A percentile compares a stretch with the other conserved stretches of the same genome.
These are phyloP conservation scores for Talaromyces islandicus DNA, from an alignment of 2,329 filamentous ascomycete genomes.

Conservation along the genomic window DNA sequence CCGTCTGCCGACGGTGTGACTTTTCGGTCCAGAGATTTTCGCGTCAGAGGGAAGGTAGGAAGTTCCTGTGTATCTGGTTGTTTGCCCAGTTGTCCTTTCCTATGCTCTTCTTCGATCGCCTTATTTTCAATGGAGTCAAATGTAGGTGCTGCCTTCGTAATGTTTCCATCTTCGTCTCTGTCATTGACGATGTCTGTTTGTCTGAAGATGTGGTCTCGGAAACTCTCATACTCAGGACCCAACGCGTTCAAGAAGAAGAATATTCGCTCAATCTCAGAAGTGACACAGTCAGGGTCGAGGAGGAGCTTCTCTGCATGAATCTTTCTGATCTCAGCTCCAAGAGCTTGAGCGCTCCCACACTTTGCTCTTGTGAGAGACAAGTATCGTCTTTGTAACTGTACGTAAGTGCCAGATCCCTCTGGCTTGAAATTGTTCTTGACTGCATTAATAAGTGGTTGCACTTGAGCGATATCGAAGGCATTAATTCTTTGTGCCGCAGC, in stretches of 20 bases:
- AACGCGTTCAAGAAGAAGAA: slow-evolving; percentile 6
- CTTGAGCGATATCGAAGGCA: slow-evolving; percentile 2
- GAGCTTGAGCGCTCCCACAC: slow-evolving; percentile 6
- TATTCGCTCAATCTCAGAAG: slow-evolving; percentile 4
- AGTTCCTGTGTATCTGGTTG: too few relatives aligned
- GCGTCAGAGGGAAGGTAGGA: too few relatives aligned
- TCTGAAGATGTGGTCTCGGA: slow-evolving; percentile 3
- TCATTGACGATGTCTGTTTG: background rate
- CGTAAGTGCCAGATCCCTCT: slow-evolving; percentile 7
- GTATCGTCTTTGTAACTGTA: slow-evolving; percentile 2
- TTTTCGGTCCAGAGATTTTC: too few relatives aligned
- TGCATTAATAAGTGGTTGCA: slow-evolving; percentile 4
- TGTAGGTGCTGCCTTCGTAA: slow-evolving; percentile 9
- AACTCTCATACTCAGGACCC: slow-evolving; percentile 4
- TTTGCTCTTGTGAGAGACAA: slow-evolving; percentile 6
- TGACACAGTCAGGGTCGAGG: background rate
- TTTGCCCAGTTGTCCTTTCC: too few relatives aligned
- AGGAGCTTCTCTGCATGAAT: slow-evolving; percentile 7
- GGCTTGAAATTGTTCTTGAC: slow-evolving; percentile 6
- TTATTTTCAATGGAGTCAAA: background rate
- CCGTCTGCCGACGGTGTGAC: too few relatives aligned
- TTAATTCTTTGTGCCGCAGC: slow-evolving; percentile 4
- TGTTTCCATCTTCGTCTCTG: background rate
- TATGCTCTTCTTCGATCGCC: background rate
- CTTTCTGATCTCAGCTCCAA: slow-evolving; percentile 8